phyloP scores from a whole-genome alignment of 2,329 filamentous ascomycete species.

The Mycosphaerella arachidis region DNA sequence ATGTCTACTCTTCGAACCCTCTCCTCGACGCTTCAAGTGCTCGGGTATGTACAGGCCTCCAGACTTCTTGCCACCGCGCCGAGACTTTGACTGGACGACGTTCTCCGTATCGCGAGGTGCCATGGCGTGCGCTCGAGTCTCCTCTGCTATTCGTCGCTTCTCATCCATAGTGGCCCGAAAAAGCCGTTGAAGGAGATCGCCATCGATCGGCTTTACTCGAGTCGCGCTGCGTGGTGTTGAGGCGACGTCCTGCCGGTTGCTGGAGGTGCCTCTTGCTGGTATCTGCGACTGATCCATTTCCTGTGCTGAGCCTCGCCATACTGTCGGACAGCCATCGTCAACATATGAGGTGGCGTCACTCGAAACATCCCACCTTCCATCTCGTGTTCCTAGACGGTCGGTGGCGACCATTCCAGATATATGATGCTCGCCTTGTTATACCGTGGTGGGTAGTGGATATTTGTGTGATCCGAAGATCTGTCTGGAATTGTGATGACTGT shows the following conservation, averaged over 20 bases:
- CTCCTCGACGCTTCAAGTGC: neutral
- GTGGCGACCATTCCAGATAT: neutral
- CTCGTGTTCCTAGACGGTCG: neutral
- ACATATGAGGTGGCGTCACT: slow-evolving; percentile 22
- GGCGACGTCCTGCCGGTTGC: neutral
- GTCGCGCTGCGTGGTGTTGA: neutral
- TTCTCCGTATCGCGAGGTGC: neutral
- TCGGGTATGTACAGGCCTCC: slow-evolving; percentile 2
- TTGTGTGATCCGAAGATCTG: neutral
- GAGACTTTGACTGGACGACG: too few species aligned
- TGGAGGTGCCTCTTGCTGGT: neutral
- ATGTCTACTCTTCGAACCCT: neutral
- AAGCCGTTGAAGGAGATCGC: slow-evolving; percentile 15
- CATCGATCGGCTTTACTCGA: slow-evolving; percentile 12
- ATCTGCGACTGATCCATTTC: neutral
- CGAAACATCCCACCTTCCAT: slow-evolving; percentile 8
- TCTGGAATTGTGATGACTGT: neutral
- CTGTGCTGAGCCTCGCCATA: slow-evolving; percentile 11
- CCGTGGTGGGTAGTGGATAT: neutral
- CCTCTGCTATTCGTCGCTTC: slow-evolving; percentile 14
- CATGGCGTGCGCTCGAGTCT: neutral
- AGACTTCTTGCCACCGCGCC: too few species aligned
- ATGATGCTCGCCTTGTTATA: neutral
- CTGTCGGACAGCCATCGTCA: slow-evolving; percentile 26
- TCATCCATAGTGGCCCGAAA: slow-evolving; percentile 21